These are phyloP conservation scores for Pyrrhoderma lamaoense DNA, from an alignment of 1,284 basidiomycete genomes.

Conservation along the genomic window DNA sequence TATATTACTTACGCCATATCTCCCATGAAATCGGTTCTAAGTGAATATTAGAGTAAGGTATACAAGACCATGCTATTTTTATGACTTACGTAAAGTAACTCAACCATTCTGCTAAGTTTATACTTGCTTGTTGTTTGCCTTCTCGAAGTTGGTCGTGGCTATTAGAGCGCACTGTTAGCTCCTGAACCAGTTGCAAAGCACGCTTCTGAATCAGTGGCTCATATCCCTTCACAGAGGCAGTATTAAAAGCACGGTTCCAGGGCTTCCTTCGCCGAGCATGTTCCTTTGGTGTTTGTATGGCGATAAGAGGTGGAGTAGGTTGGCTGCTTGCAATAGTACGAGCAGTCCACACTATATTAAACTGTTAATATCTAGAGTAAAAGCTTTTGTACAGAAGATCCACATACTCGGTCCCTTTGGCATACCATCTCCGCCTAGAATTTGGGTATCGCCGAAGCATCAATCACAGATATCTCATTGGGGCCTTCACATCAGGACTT, in stretches of 20 bases:
- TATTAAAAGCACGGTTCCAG: slow-evolving; percentile 37
- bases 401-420: slow-evolving; percentile 27
- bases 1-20: slow-evolving; percentile 27
- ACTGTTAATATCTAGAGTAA: neutral
- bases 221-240: slow-evolving; percentile 32
- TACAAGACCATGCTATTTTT: neutral
- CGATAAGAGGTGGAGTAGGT: slow-evolving; percentile 1
- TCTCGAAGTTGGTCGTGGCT: neutral
- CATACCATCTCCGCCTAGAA: slow-evolving; percentile 27
- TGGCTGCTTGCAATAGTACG: neutral
- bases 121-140: neutral
- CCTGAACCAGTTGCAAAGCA: slow-evolving; percentile 28
- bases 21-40: slow-evolving; percentile 34
- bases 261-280: slow-evolving; percentile 33
- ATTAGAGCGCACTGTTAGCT: slow-evolving; percentile 20
- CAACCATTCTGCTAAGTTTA: slow-evolving; percentile 28
- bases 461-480: slow-evolving; percentile 30
- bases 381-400: neutral
- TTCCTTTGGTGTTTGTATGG: slow-evolving; percentile 27
- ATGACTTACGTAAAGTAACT: slow-evolving; percentile 16
- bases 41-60: neutral
- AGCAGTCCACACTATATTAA: slow-evolving; percentile 12
- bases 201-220: slow-evolving; percentile 29
- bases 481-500: slow-evolving; percentile 23
- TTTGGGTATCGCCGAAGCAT: slow-evolving; percentile 25